Evolutionary conservation across 2,329 filamentous ascomycete species (phyloP).

Genomic region (Diaporthe ilicicola): DNA sequence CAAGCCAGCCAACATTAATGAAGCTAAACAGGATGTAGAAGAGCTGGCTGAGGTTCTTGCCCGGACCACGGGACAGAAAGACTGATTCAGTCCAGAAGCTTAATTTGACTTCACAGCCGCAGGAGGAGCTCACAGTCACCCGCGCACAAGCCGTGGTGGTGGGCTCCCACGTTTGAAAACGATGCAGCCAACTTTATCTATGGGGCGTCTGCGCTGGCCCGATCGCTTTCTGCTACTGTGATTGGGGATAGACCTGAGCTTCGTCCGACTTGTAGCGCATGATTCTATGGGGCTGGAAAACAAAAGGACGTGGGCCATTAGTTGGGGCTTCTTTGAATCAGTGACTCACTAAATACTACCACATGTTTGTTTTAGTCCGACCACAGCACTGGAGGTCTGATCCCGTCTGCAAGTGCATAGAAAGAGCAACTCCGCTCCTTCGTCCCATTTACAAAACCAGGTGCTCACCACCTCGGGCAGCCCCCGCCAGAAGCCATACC

Average conservation of each 20-base stretch:
- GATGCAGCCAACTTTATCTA: background rate
- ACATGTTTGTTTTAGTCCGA: background rate
- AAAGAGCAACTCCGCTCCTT: background rate
- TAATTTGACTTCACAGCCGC: background rate
- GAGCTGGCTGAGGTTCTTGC: background rate
- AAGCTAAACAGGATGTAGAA: background rate
- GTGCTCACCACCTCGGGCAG: too few species aligned
- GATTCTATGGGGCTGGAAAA: background rate
- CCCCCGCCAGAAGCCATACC: too few species aligned
- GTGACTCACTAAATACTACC: background rate
- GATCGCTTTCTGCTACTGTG: background rate
- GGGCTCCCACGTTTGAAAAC: background rate
- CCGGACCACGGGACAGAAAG: background rate
- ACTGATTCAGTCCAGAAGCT: background rate
- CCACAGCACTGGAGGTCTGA: background rate
- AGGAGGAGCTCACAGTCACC: background rate
- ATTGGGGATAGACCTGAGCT: background rate
- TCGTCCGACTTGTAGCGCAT: background rate
- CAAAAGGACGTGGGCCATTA: too few species aligned
- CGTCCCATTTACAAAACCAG: background rate
- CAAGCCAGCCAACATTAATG: too few species aligned
- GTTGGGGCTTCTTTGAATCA: background rate
- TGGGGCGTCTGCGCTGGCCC: background rate
- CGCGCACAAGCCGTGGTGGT: background rate
- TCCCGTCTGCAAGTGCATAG: background rate